Base-by-base conservation (phyloP, 2,329 filamentous ascomycete genomes). In the Aspergillus eucalypticola region DNA sequence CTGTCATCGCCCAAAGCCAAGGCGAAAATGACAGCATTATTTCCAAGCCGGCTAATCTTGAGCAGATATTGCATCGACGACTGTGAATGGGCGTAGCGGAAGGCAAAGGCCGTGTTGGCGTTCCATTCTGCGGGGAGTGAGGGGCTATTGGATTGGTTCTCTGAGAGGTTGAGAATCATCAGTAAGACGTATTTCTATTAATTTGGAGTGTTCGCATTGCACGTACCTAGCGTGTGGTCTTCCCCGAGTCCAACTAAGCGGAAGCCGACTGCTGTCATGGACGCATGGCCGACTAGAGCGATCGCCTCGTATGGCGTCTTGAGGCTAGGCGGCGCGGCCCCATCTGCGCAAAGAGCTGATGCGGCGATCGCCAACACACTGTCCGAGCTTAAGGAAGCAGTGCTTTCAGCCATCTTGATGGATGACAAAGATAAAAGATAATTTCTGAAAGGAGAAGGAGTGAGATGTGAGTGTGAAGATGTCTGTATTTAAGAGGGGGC, bases 81-180 rank as follows among this genome's bases (percentile, higher is more conserved):
- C 73, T 96, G 91, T 23, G 86, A 82, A 75, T 97, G 93, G 3
- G 87, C 86, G 79, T 98, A 98, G 64, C 92, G 86, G 76, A 98
- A 97, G 58, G 89, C 86, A 73, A 91, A 89, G 50, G 82, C 81
- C 13, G 88, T 87, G 62, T 85, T 85, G 11, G 86, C 81, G 75
- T 96, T 96, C 95, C 95, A 98, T 77, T 87, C 84, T 15, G 83
- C 60, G 0, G 92, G 91, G 2, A 98, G 83, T 32, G 87, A 60
- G 44, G 65, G 60, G 50, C 51, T 65, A 42, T 73, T 67, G 51
- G 73, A 66, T 39, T 70, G 65, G 56, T 58, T 64, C 60, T 72
- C 72, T 76, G 53, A 7, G 57, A 17, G 35, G 32, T 39, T 59
- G 15, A 61, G 38, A 29, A 21, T 35, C 17, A 23, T 23, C 15